A percentile compares a stretch with the other conserved stretches of the same genome.
These are phyloP conservation scores for Tolypocladium guangdongense DNA, from an alignment of 2,329 filamentous ascomycete genomes.

Conservation along the genomic window DNA sequence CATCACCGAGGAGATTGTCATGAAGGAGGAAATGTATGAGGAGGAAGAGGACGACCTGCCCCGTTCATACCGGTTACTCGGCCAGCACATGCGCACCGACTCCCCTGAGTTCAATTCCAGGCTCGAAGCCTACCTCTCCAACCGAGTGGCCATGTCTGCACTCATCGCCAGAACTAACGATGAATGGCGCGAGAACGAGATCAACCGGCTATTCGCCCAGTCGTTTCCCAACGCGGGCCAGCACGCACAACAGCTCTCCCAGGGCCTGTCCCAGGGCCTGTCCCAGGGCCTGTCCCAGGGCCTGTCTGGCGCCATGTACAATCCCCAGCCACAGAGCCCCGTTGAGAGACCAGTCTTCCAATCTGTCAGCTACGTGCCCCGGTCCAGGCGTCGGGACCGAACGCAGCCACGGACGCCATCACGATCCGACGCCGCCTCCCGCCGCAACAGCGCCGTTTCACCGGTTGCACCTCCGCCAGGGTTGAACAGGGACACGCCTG, in stretches of 20 bases:
- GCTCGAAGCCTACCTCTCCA: constrained; percentile 37
- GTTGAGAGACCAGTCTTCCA: background rate
- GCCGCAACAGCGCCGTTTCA: background rate
- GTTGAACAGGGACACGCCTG: background rate
- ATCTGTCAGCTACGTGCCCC: background rate
- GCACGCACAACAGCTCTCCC: background rate
- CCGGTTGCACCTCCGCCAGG: background rate
- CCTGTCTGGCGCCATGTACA: background rate
- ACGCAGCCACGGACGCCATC: background rate
- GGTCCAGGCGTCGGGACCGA: background rate
- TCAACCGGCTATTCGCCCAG: constrained; percentile 35
- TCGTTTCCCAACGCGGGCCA: constrained; percentile 29
- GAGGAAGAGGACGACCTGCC: constrained; percentile 80
- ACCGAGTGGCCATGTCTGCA: constrained; percentile 30
- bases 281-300: too few species aligned
- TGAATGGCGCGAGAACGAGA: constrained; percentile 31
- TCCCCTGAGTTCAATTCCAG: constrained; percentile 51
- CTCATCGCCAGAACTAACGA: constrained; percentile 24
- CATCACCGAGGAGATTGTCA: constrained; percentile 75
- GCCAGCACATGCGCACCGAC: constrained; percentile 48
- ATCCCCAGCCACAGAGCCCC: background rate
- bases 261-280: background rate
- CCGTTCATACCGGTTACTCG: constrained; percentile 52
- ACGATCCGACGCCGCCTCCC: background rate
- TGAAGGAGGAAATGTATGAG: constrained; percentile 92